Evolutionary conservation across 2,329 filamentous ascomycete species (phyloP).

Genomic region (Pseudodiploospora longispora): DNA sequence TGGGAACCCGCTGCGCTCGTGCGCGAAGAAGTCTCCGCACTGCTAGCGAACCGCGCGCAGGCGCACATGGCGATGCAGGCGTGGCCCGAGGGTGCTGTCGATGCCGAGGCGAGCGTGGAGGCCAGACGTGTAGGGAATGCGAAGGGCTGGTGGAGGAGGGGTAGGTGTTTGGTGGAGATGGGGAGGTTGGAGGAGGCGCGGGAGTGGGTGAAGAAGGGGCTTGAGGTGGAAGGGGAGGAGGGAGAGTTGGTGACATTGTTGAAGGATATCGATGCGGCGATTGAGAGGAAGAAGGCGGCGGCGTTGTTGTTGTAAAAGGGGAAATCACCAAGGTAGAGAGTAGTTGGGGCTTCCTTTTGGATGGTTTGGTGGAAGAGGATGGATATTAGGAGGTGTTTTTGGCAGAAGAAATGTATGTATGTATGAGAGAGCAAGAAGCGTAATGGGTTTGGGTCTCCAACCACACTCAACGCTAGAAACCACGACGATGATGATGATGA

Average conservation of each 20-base stretch:
- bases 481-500: too few species aligned
- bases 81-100: constrained; percentile 81
- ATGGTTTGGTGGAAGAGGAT: too few species aligned
- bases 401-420: too few species aligned
- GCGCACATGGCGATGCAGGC: constrained; percentile 73
- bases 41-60: constrained; percentile 85
- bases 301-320: background rate
- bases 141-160: constrained; percentile 90
- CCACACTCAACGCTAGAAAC: too few species aligned
- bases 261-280: constrained; percentile 49
- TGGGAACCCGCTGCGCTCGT: constrained; percentile 86
- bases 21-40: constrained; percentile 69
- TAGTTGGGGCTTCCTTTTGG: background rate
- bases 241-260: constrained; percentile 54
- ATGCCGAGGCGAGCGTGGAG: constrained; percentile 84
- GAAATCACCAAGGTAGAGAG: background rate
- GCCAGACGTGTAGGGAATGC: constrained; percentile 79
- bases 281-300: constrained; percentile 30
- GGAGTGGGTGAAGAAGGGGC: constrained; percentile 65
- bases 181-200: constrained; percentile 72
- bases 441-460: too few species aligned
- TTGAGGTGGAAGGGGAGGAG: constrained; percentile 76
- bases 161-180: constrained; percentile 86
- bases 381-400: too few species aligned
- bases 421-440: too few species aligned